Evolutionary conservation across 2,329 filamentous ascomycete species (phyloP), one percentile per base, ranked within the genome.

Genomic region (Fusarium oligoseptatum): DNA sequence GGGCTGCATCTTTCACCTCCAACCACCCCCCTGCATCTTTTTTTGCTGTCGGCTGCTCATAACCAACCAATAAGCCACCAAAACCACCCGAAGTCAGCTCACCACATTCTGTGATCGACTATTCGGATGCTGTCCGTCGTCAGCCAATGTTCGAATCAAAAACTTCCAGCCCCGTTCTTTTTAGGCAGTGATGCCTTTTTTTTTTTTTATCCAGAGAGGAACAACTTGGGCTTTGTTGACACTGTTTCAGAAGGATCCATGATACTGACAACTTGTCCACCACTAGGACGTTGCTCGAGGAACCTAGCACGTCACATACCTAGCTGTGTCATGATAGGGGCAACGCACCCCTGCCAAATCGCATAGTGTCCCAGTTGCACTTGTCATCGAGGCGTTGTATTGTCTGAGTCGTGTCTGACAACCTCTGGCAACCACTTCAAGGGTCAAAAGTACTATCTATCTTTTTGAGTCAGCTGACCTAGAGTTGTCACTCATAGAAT

Each of bases 231-330:
- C 32, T 34, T 67, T 67, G 39, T 15, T 37, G 48, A 17, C 32
- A 70, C 57, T 65, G 52, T 70, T 63, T 58, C 34, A 64, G 43
- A 22, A 50, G 29, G 27, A 36, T 50, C 36, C 62, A 56, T 36
- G 14, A 43, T 45, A 34, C 29, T 32, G 10, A 52, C 32, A 32
- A 32, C 48, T 32, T 52, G n/a, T 52, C 48, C 27, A 58, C 41
- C 34, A 50, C 27, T 34, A 27, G 15, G 22, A 29, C 64, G 72
- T 74, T 74, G 72, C 72, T 74, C 39, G 72, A 75, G 72, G 45
- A 75, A 74, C 72, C 50, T 62, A 70, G 66, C 72, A 74, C 72
- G 61, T 72, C 72, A 72, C 68, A 72, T 68, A 41, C 70, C 60
- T 20, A 36, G 36, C 37, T 55, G 29, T 39, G 32, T 45, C 36